Conservation (phyloP, 2,329 filamentous ascomycete species). For the Hymenoscyphus infarciens region DNA sequence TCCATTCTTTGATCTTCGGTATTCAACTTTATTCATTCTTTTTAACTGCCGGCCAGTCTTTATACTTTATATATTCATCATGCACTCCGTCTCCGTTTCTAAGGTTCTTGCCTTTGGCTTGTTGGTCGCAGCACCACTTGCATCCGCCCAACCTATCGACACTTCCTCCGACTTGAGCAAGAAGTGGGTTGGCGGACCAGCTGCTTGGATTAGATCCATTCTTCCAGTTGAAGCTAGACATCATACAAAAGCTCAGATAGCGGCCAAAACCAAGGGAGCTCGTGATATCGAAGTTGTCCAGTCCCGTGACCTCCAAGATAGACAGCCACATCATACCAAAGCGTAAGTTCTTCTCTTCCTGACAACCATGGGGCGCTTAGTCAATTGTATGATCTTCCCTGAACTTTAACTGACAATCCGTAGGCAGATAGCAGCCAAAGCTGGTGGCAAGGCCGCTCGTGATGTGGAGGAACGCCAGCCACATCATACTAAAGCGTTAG, state of each 20-base stretch:
- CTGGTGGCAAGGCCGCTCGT: too few relatives aligned
- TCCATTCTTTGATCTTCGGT: slow-evolving; percentile 7
- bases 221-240: not conserved
- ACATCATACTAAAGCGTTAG: too few relatives aligned
- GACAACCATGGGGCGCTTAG: too few relatives aligned
- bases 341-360: too few relatives aligned
- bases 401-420: too few relatives aligned
- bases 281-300: too few relatives aligned
- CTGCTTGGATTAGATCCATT: slow-evolving; percentile 6
- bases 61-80: slow-evolving; percentile 24
- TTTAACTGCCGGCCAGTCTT: slow-evolving; percentile 33
- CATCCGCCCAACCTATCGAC: slow-evolving; percentile 15
- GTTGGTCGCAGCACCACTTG: slow-evolving; percentile 28
- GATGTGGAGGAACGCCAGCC: too few relatives aligned
- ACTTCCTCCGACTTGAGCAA: not conserved
- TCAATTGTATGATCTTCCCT: too few relatives aligned
- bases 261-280: too few relatives aligned
- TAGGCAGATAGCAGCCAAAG: too few relatives aligned
- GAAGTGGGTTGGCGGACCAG: slow-evolving; percentile 2
- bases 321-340: too few relatives aligned
- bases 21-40: slow-evolving; percentile 23
- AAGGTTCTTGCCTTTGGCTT: slow-evolving; percentile 29
- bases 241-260: not conserved
- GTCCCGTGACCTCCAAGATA: too few relatives aligned
- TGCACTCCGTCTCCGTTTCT: slow-evolving; percentile 31